Evolutionary conservation across 352 stramenopile genomes (phyloP).

Genomic region (Thalassiosira exigua): DNA sequence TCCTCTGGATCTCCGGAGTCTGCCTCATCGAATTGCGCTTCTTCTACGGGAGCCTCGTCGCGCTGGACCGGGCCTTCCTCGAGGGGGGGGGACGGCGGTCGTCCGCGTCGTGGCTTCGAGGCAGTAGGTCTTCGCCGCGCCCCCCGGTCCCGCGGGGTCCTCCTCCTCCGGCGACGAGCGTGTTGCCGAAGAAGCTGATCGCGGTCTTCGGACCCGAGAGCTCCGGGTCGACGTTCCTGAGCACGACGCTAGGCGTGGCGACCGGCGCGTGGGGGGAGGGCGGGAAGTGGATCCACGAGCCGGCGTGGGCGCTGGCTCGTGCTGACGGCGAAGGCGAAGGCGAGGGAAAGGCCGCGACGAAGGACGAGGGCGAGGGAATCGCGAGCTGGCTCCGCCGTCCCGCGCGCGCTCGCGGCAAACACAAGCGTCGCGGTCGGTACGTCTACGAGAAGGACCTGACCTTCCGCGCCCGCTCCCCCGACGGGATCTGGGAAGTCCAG

Average conservation of each 20-base stretch:
- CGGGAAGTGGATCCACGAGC: background rate
- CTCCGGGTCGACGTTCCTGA: slow-evolving; percentile 20
- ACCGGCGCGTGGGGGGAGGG: background rate
- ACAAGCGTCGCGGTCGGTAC: background rate
- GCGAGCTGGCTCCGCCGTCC: too few relatives aligned
- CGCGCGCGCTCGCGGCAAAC: background rate
- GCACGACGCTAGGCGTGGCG: slow-evolving; percentile 18
- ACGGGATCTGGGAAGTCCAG: slow-evolving; percentile 1
- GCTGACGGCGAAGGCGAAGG: background rate
- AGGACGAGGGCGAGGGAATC: too few relatives aligned
- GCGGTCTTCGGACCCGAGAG: slow-evolving; percentile 18
- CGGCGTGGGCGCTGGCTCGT: background rate
- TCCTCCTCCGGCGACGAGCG: background rate
- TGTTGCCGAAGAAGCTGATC: slow-evolving; percentile 39
- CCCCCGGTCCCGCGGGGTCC: background rate
- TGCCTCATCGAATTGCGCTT: background rate
- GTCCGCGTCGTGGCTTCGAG: background rate
- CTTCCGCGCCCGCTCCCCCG: background rate
- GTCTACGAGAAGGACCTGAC: background rate
- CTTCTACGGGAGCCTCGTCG: background rate
- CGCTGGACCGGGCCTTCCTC: background rate
- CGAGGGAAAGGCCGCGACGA: too few relatives aligned
- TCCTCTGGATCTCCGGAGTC: background rate
- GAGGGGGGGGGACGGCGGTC: background rate
- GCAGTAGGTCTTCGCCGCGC: background rate